Conservation (phyloP, 345 rosid genomes). For the Populus pruinosa region DNA sequence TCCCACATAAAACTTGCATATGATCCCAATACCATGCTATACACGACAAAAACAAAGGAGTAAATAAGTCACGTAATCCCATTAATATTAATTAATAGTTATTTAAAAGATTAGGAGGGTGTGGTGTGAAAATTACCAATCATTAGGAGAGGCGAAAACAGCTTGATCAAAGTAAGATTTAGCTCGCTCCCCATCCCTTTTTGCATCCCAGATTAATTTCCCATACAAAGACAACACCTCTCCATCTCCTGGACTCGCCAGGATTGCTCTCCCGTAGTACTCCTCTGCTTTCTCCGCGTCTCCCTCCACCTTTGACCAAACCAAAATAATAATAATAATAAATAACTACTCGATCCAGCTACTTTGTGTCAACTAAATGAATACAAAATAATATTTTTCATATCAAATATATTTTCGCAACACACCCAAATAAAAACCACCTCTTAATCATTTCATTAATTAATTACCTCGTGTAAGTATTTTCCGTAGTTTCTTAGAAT, state of each 20-base stretch:
- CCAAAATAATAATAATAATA: too few relatives aligned
- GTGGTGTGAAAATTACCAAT: conserved; percentile 40
- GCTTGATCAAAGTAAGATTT: conserved; percentile 69
- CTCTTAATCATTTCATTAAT: neutral
- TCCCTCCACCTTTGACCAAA: conserved; percentile 53
- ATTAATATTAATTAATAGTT: neutral
- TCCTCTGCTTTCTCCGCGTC: conserved; percentile 61
- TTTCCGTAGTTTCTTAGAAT: conserved; percentile 73
- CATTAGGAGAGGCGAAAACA: conserved; percentile 58
- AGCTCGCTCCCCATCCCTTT: conserved; percentile 57
- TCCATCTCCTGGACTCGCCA: conserved; percentile 77
- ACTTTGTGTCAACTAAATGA: too few relatives aligned
- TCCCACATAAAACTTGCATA: conserved; percentile 94
- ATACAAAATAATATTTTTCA: too few relatives aligned
- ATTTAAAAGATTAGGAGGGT: neutral
- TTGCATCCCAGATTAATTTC: conserved; percentile 69
- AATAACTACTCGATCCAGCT: neutral
- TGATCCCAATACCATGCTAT: conserved; percentile 75
- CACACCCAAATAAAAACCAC: too few relatives aligned
- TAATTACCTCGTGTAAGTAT: conserved; percentile 65
- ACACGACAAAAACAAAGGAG: neutral
- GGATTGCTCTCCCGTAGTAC: conserved; percentile 71
- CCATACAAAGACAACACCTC: conserved; percentile 71
- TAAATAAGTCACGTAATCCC: neutral
- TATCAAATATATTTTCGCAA: too few relatives aligned